A percentile compares a stretch with the other conserved stretches of the same genome.
Conservation (phyloP, 2,329 filamentous ascomycete genomes). For the Dactylellina cionopaga region DNA sequence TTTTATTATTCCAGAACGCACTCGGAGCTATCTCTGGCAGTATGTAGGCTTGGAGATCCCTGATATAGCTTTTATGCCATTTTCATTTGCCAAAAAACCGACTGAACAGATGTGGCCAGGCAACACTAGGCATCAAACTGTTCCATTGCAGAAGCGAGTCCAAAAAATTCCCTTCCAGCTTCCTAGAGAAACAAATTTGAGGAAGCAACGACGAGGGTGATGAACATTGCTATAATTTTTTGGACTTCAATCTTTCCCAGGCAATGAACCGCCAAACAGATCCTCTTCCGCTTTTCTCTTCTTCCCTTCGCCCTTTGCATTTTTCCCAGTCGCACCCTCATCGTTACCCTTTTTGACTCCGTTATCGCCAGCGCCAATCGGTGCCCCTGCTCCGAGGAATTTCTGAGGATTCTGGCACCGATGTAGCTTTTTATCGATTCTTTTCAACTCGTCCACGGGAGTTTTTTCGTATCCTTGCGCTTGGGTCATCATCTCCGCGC, state of each 20-base stretch:
- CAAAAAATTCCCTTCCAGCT: too few species aligned
- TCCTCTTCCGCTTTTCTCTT: constrained; percentile 40
- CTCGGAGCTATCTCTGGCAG: too few species aligned
- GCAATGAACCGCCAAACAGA: constrained; percentile 33
- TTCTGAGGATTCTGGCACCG: constrained; percentile 55
- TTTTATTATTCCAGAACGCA: too few species aligned
- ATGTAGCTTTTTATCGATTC: constrained; percentile 57
- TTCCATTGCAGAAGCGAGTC: background rate
- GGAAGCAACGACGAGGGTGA: too few species aligned
- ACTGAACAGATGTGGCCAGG: background rate
- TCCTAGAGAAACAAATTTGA: too few species aligned
- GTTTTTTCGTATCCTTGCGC: constrained; percentile 41
- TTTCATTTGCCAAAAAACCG: constrained; percentile 1
- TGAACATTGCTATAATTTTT: too few species aligned
- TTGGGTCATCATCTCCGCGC: constrained; percentile 41
- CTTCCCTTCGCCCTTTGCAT: constrained; percentile 25
- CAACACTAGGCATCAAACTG: background rate
- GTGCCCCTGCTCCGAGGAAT: constrained; percentile 23
- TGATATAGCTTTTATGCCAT: background rate
- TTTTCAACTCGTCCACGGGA: constrained; percentile 30
- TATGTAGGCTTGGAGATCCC: background rate
- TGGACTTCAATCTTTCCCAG: constrained; percentile 1
- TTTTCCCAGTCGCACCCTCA: constrained; percentile 1
- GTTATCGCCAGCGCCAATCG: constrained; percentile 18
- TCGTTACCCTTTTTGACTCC: background rate